Evolutionary conservation across 2,329 filamentous ascomycete species (phyloP), one percentile per base, ranked within the genome.

Genomic region (Annulohypoxylon truncatum): DNA sequence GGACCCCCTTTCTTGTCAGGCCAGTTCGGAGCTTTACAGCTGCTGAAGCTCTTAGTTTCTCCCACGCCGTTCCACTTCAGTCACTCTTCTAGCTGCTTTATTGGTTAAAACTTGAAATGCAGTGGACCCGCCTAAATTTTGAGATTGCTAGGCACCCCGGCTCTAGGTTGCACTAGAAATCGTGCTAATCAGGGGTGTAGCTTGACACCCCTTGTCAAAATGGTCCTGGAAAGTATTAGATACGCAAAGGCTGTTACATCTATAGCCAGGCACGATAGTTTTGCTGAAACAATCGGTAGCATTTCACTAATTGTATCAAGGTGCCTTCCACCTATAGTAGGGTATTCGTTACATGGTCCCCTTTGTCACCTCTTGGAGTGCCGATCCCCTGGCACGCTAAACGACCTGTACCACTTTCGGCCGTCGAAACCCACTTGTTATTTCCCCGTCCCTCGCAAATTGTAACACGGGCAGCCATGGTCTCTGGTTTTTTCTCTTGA

Each of bases 51-150:
- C 54, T 28, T 38, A 22, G 40, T n/a, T 54, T 29, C 50, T 62
- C 57, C 44, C 54, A 65, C 60, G 57, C 57, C 31, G 51, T 55
- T 15, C 62, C 68, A 58, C 65, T 59, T 51, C 42, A 18, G 28
- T 18, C 64, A 38, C 28, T 24, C 33, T 42, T 10, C 15, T 58
- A 20, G 15, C n/a, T 13, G 24, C n/a, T 7, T 53, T 44, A 73
- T 73, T 74, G 69, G 73, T 22, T 20, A 35, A n/a, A 18, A 40
- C 9, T 2, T 57, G 54, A 62, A 64, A 67, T 67, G 35, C 26
- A 42, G 61, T 69, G 69, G 73, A 50, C 53, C 66, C 50, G 48
- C 55, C 65, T 60, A 72, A 75, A 74, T 74, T 74, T 75, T 63
- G 68, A 61, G 57, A 28, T 54, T 59, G 50, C 71, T 57, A 60